phyloP scores from a whole-genome alignment of 2,329 filamentous ascomycete genomes.

The Zalaria obscura region DNA sequence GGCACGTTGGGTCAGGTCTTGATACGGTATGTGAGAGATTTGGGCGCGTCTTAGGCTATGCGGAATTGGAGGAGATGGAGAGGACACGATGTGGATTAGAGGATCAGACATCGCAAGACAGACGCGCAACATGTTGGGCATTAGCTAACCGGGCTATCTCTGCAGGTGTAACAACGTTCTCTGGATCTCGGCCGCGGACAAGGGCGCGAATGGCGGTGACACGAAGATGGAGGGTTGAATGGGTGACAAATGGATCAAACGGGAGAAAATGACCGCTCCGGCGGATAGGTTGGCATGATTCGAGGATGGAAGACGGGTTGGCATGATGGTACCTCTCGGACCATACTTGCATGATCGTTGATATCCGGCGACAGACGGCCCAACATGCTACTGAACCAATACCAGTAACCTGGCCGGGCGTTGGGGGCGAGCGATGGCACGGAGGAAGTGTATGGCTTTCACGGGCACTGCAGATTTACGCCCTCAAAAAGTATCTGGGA shows the following conservation, averaged over 20 bases:
- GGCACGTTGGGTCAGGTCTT: slow-evolving; percentile 80
- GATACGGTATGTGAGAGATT: slow-evolving; percentile 52
- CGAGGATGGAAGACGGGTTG: too few species aligned
- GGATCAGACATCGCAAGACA: neutral
- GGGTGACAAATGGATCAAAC: neutral
- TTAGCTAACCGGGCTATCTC: slow-evolving; percentile 2
- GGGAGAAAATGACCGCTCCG: too few species aligned
- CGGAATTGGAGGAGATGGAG: slow-evolving; percentile 1
- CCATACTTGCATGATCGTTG: too few species aligned
- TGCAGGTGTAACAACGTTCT: slow-evolving; percentile 89
- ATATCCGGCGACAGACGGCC: too few species aligned
- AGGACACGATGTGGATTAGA: neutral
- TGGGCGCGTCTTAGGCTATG: neutral
- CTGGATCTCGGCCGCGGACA: slow-evolving; percentile 52
- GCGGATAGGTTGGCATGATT: too few species aligned
- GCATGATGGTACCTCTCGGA: too few species aligned
- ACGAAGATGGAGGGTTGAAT: slow-evolving; percentile 2
- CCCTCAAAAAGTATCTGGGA: too few species aligned
- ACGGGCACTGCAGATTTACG: too few species aligned
- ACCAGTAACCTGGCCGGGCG: too few species aligned
- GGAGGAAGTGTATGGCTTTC: too few species aligned
- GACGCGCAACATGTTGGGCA: neutral
- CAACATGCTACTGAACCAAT: too few species aligned
- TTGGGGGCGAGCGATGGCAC: too few species aligned
- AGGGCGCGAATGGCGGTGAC: slow-evolving; percentile 4